Base-by-base conservation (phyloP, 306 rosid species). In the Prunus mongolica region DNA sequence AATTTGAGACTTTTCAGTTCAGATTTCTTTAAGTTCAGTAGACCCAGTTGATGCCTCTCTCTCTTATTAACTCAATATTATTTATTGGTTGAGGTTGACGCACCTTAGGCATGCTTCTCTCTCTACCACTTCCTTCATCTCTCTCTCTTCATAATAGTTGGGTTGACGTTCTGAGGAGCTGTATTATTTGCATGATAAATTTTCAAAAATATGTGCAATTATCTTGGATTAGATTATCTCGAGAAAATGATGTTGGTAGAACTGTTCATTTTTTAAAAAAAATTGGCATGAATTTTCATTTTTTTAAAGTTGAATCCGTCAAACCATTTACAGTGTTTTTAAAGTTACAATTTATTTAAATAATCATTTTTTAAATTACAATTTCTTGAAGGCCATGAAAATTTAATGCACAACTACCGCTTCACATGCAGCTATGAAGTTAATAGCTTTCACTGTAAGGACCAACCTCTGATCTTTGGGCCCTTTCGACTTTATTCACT, bases 321-420 rank as follows among this genome's bases (percentile, higher is more conserved):
- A 15, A 84, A 65, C 69, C 54, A 66, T 75, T 60, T 70, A 65
- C n/a, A 49, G 75, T 78, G 68, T 12, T 74, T 51, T 54, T 24
- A 8, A 77, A 81, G 82, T 70, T 69, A 38, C 78, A 50, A 62
- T 30, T 74, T 72, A 51, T 18, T 44, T 51, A 41, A 38, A n/a
- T 44, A 22, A 19, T 27, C 54, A 69, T 25, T 62, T 25, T 74
- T 5, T 46, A 32, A 32, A 25, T 50, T 18, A 57, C 27, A 41
- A 9, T 32, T 45, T 62, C 56, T 69, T 20, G 77, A 45, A 47
- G 82, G 34, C 78, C 76, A 60, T 77, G 74, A 19, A 45, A 72
- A 88, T 87, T 88, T 72, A 85, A 82, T 85, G 88, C 84, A 19
- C 82, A 85, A 15, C 86, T 46, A 66, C 83, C 78, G 3, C 81